phyloP scores from a whole-genome alignment of 1,139 yeast genomes.

The Yamadazyma membranifaciens region DNA sequence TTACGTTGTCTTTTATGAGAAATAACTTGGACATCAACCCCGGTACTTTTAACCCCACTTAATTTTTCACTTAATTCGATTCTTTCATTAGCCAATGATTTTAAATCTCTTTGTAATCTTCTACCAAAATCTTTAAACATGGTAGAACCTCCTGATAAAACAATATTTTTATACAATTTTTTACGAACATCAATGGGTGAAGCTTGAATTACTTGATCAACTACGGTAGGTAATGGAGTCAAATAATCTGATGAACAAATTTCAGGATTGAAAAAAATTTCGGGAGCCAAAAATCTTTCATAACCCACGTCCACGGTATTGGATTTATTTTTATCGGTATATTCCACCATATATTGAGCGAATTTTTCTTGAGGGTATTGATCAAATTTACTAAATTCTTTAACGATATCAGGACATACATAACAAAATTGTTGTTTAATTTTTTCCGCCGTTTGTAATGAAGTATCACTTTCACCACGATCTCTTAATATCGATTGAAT shows the following conservation, averaged over 20 bases:
- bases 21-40: slow-evolving; percentile 95
- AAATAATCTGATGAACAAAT: slow-evolving; percentile 92
- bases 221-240: slow-evolving; percentile 93
- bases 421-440: slow-evolving; percentile 96
- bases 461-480: slow-evolving; percentile 93
- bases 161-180: slow-evolving; percentile 92
- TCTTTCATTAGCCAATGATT: slow-evolving; percentile 83
- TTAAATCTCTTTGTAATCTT: slow-evolving; percentile 93
- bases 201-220: slow-evolving; percentile 91
- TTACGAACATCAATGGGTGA: slow-evolving; percentile 98
- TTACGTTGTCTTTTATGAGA: slow-evolving; percentile 96
- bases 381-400: slow-evolving; percentile 92
- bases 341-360: slow-evolving; percentile 89
- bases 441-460: slow-evolving; percentile 91
- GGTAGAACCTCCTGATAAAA: slow-evolving; percentile 93
- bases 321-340: slow-evolving; percentile 62
- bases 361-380: slow-evolving; percentile 86
- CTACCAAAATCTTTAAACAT: slow-evolving; percentile 99
- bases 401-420: slow-evolving; percentile 96
- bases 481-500: slow-evolving; percentile 93
- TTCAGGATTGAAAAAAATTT: slow-evolving; percentile 97
- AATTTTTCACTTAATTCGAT: slow-evolving; percentile 76
- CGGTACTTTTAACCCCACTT: slow-evolving; percentile 85
- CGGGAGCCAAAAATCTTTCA: slow-evolving; percentile 97
- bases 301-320: slow-evolving; percentile 89